Base-by-base conservation (phyloP, 257 asterid genomes). In the Solanum neorickii region DNA sequence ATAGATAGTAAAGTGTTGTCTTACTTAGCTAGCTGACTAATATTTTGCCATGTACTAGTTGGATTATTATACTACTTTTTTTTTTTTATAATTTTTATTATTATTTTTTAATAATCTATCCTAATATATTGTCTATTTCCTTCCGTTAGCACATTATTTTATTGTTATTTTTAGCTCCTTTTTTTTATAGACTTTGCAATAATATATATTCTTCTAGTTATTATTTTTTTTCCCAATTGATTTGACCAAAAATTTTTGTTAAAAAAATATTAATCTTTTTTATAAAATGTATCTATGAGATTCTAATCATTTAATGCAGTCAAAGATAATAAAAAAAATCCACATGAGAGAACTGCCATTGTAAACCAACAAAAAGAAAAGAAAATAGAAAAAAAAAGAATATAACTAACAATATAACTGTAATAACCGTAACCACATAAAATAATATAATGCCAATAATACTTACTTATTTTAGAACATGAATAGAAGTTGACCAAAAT, bases 401-500 rank as follows among this genome's bases (percentile, higher is more conserved):
- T 15, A 46, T 52, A 68, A 86, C 76, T 42, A 85, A 83, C 47
- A 82, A 60, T 62, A 77, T 82, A 86, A 86, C 49, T 18, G 73
- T 56, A 49, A 87, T 77, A 62, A 62, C 86, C 47, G 29, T 76
- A 25, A 88, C 25, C 86, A 23, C 44, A 80, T 80, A 75, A 75
- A 75, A 78, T 46, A 44, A 78, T 78, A 78, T 78, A 44, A 78
- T 78, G 59, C 41, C 83, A 77, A 76, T 16, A 77, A 77, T 77
- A 56, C 23, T 3, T 33, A 72, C 23, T 33, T n/a, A 41, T n/a
- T 83, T 49, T 70, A 56, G 89, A 90, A 88, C 86, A 65, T 86
- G 90, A 82, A 68, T 46, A 72, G 29, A 39, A 46, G 78, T 88
- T 91, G 92, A 91, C 92, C 65, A 87, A 47, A 47, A 78, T 86